Percentiles rank a stretch among this genome's conserved stretches.
Evolutionary conservation across 768 basidiomycete genomes (phyloP).

Genomic region (Hericium rajendrae): DNA sequence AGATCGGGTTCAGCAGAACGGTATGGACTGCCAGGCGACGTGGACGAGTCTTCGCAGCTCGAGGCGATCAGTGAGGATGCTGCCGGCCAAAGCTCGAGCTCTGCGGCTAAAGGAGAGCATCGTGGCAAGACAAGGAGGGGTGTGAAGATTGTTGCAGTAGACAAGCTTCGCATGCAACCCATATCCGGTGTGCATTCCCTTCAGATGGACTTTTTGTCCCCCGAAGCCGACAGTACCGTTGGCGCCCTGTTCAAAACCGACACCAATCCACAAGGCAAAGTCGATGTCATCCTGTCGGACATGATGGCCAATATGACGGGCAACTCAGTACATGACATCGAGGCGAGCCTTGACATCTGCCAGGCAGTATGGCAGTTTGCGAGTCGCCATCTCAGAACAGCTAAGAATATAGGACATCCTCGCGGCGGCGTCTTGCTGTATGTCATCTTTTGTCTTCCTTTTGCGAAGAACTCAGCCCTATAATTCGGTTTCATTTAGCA

Average conservation of each 20-base stretch:
- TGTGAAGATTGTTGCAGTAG: slow-evolving; percentile 61
- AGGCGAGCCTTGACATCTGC: slow-evolving; percentile 64
- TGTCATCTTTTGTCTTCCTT: slow-evolving; percentile 12
- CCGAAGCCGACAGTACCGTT: slow-evolving; percentile 37
- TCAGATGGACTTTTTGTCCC: slow-evolving; percentile 69
- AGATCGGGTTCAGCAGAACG: not conserved
- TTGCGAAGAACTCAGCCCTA: slow-evolving; percentile 2
- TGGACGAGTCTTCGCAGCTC: not conserved
- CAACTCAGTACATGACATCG: slow-evolving; percentile 52
- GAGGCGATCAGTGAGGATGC: not conserved
- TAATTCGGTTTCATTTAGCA: slow-evolving; percentile 30
- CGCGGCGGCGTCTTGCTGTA: slow-evolving; percentile 52
- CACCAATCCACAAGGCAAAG: slow-evolving; percentile 32
- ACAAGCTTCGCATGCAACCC: slow-evolving; percentile 62
- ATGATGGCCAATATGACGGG: slow-evolving; percentile 86
- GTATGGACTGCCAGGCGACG: slow-evolving; percentile 6
- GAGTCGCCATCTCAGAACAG: slow-evolving; percentile 38
- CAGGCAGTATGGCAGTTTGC: slow-evolving; percentile 66
- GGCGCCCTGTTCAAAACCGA: slow-evolving; percentile 25
- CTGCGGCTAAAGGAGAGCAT: not conserved
- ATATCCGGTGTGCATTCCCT: slow-evolving; percentile 68
- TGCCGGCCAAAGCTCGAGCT: not conserved
- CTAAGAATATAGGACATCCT: slow-evolving; percentile 31
- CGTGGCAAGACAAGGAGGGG: not conserved
- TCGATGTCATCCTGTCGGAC: slow-evolving; percentile 80